Evolutionary conservation across 108 stramenopile genomes (phyloP).

Genomic region (Fragilaria crotonensis): DNA sequence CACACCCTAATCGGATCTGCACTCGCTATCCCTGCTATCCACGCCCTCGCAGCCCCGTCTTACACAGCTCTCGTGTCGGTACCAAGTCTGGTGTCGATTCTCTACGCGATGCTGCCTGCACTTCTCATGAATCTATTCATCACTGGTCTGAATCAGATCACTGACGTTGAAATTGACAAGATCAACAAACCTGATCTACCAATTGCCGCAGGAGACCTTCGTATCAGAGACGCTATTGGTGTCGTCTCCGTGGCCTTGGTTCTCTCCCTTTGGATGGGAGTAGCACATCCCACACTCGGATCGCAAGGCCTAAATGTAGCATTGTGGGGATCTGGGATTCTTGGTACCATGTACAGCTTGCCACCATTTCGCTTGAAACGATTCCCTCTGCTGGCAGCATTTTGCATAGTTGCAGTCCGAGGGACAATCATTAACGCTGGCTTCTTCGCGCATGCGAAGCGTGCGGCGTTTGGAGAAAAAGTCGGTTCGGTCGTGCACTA

Average conservation of each 20-base stretch:
- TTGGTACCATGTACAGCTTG: constrained; percentile 86
- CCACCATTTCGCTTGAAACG: constrained; percentile 86
- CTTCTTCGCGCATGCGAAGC: constrained; percentile 72
- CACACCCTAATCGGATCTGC: constrained; percentile 95
- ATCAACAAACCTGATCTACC: constrained; percentile 94
- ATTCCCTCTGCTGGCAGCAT: constrained; percentile 90
- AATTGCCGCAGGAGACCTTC: constrained; percentile 78
- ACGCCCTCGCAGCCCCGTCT: constrained; percentile 72
- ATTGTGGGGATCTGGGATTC: constrained; percentile 74
- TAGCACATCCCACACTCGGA: constrained; percentile 42
- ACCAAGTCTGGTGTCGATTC: constrained; percentile 27
- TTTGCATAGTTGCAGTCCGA: constrained; percentile 91
- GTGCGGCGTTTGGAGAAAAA: constrained; percentile 42
- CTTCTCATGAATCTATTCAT: constrained; percentile 95
- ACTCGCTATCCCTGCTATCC: constrained; percentile 87
- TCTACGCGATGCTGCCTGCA: constrained; percentile 80
- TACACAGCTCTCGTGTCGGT: constrained; percentile 44
- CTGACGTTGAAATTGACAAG: constrained; percentile 95
- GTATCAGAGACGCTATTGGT: constrained; percentile 36
- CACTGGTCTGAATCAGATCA: constrained; percentile 95
- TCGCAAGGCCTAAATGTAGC: constrained; percentile 63
- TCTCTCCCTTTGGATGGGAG: constrained; percentile 55
- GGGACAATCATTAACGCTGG: constrained; percentile 90
- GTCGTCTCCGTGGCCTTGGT: constrained; percentile 51
- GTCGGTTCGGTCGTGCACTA: constrained; percentile 38